Evolutionary conservation across 139 green algal genomes (phyloP).

Genomic region (Chlorella ohadii): DNA sequence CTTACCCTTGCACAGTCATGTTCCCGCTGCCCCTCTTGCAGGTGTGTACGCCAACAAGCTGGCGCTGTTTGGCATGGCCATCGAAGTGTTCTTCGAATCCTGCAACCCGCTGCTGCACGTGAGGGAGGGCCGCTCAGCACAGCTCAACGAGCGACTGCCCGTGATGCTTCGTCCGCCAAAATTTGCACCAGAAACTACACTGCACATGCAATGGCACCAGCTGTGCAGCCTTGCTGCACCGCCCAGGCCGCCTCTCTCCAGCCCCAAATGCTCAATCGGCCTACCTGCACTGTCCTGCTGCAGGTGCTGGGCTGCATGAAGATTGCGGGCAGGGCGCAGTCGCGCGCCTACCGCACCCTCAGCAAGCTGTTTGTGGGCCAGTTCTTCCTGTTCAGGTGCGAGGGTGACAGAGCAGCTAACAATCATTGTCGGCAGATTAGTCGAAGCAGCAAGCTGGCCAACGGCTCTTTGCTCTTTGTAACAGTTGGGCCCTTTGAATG

Average conservation of each 20-base stretch:
- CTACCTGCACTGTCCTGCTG: no score
- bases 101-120: conserved; percentile 53
- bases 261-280: no score
- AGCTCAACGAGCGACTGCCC: no score
- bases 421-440: neutral
- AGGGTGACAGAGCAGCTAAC: neutral
- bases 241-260: no score
- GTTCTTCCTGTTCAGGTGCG: conserved; percentile 47
- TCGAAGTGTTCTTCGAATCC: conserved; percentile 54
- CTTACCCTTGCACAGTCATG: no score
- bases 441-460: no score
- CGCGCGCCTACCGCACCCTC: neutral
- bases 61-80: conserved; percentile 49
- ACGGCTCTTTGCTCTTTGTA: no score
- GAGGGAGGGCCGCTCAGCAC: neutral
- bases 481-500: no score
- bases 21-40: neutral
- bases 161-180: no score
- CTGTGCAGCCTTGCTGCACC: no score
- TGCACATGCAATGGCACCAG: no score
- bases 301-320: conserved; percentile 50
- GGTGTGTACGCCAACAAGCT: conserved; percentile 46
- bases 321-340: conserved; percentile 3
- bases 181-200: no score
- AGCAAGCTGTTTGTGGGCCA: conserved; percentile 37